A percentile compares a stretch with the other conserved stretches of the same genome.
These are phyloP conservation scores for Emericellopsis terricola DNA, from an alignment of 495 filamentous ascomycete genomes.

Conservation along the genomic window DNA sequence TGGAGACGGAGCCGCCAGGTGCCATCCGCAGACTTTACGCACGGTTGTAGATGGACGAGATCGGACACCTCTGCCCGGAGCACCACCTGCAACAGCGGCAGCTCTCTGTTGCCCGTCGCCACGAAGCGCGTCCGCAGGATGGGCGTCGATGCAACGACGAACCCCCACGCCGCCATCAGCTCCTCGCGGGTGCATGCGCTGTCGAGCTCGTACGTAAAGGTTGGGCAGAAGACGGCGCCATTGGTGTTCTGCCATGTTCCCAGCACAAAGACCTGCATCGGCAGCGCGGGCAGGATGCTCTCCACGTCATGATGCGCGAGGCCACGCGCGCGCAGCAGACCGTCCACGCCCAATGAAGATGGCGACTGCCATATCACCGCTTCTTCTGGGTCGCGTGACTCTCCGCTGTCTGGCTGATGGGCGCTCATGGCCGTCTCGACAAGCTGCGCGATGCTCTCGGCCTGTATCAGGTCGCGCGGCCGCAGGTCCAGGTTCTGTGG, in stretches of 20 bases:
- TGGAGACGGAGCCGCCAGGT: conserved; percentile 20
- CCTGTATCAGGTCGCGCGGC: conserved; percentile 48
- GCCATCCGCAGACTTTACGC: too few relatives aligned
- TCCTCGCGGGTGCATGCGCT: conserved; percentile 15
- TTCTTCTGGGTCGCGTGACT: background rate
- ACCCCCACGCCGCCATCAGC: conserved; percentile 35
- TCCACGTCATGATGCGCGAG: conserved; percentile 29
- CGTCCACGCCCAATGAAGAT: conserved; percentile 11
- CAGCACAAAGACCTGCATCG: conserved; percentile 58
- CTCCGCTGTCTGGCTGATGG: background rate
- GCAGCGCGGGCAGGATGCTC: conserved; percentile 38
- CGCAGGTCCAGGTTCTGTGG: conserved; percentile 36
- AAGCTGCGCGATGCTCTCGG: conserved; percentile 43
- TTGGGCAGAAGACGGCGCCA: conserved; percentile 41
- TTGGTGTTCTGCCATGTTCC: conserved; percentile 45
- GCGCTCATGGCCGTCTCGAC: background rate
- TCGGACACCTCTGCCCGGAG: conserved; percentile 3
- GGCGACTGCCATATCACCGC: conserved; percentile 8
- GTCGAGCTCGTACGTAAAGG: conserved; percentile 33
- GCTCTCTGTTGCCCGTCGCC: conserved; percentile 18
- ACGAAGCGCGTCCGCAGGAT: conserved; percentile 47
- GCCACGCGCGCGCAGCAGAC: conserved; percentile 9
- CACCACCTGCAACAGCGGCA: conserved; percentile 36
- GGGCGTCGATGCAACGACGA: conserved; percentile 29
- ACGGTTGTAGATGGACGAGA: too few relatives aligned